These are phyloP conservation scores for Tephrocybe rancida DNA, from an alignment of 768 basidiomycete species.

Conservation along the genomic window DNA sequence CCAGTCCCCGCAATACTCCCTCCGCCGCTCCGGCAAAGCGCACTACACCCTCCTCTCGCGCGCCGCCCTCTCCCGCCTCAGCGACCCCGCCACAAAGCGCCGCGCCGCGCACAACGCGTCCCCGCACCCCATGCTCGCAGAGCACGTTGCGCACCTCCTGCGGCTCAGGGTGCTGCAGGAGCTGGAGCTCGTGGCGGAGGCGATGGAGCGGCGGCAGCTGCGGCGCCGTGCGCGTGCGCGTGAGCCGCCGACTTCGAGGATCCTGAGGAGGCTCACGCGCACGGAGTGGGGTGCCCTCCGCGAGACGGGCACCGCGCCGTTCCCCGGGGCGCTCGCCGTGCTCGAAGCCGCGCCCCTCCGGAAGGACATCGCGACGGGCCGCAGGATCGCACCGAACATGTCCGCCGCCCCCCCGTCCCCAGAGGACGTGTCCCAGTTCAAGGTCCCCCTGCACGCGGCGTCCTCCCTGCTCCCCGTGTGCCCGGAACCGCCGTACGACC, in stretches of 20 bases:
- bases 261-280: slow-evolving; percentile 69
- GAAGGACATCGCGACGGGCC: slow-evolving; percentile 47
- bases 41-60: slow-evolving; percentile 66
- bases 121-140: slow-evolving; percentile 45
- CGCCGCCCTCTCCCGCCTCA: slow-evolving; percentile 40
- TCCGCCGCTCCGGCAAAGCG: slow-evolving; percentile 44
- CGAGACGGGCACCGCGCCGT: slow-evolving; percentile 48
- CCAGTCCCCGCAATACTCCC: slow-evolving; percentile 63
- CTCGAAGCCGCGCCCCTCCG: slow-evolving; percentile 71
- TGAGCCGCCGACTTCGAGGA: no score
- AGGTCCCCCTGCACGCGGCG: no score
- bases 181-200: slow-evolving; percentile 57
- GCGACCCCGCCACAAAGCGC: slow-evolving; percentile 36
- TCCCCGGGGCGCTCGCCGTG: slow-evolving; percentile 62
- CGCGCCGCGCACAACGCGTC: slow-evolving; percentile 29
- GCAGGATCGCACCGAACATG: slow-evolving; percentile 35
- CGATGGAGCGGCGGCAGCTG: slow-evolving; percentile 31
- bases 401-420: slow-evolving; percentile 5
- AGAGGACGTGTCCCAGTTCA: no score
- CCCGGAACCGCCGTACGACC: not conserved
- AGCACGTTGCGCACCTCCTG: slow-evolving; percentile 66
- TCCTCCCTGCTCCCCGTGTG: no score
- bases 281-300: slow-evolving; percentile 57
- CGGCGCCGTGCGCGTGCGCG: slow-evolving; percentile 10
- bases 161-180: slow-evolving; percentile 80